Conservation (phyloP, 2,329 filamentous ascomycete genomes). For the Myriosclerotinia scirpicola region DNA sequence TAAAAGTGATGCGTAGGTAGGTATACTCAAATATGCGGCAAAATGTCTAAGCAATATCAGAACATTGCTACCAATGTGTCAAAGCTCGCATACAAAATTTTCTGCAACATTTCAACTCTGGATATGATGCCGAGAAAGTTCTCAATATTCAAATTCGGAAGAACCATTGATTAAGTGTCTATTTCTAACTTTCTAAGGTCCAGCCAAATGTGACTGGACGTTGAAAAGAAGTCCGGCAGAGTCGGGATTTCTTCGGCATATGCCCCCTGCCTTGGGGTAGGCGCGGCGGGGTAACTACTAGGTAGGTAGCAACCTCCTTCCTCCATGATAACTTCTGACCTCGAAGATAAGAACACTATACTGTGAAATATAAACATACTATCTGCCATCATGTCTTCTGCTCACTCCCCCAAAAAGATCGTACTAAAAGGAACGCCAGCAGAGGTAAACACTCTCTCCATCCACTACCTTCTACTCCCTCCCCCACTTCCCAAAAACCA, state of each 20-base stretch:
- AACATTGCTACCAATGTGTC: background rate
- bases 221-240: slow-evolving; percentile 1
- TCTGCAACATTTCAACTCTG: too few species aligned
- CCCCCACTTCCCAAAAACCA: background rate
- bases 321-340: background rate
- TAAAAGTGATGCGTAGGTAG: background rate
- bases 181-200: background rate
- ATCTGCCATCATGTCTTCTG: background rate
- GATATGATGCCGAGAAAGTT: too few species aligned
- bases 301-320: background rate
- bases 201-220: background rate
- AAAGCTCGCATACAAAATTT: background rate
- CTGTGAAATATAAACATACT: background rate
- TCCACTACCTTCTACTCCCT: too few species aligned
- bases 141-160: too few species aligned
- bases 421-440: background rate
- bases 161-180: background rate
- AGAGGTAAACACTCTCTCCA: background rate
- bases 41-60: background rate
- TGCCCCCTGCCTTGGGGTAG: background rate
- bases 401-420: slow-evolving; percentile 1
- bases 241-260: background rate
- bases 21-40: background rate
- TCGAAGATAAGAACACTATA: too few species aligned
- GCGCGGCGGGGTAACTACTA: too few species aligned